Base-by-base conservation (phyloP, 2,329 filamentous ascomycete species). In the Coniochaeta ligniaria region DNA sequence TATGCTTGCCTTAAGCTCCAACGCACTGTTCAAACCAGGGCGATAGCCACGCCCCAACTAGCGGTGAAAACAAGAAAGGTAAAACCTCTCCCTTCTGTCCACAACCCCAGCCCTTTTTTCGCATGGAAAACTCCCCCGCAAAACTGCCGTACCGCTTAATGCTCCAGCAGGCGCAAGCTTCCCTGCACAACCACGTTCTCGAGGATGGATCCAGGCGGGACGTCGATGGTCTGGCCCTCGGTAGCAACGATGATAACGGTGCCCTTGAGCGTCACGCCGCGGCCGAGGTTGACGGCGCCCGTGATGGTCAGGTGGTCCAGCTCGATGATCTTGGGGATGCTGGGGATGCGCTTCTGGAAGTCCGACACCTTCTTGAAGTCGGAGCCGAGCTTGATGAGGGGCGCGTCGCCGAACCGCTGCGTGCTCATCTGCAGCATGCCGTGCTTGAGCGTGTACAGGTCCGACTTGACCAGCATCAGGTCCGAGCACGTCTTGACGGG, bases 321-420 rank as follows among this genome's bases (percentile, higher is more conserved):
- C 81, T 96, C 91, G 67, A 95, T 86, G 69, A 96, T 93, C 84
- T 91, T 93, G 72, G 91, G 91, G 70, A 96, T 96, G 65, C 88
- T 92, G 12, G 89, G 83, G 68, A 96, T 93, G 73, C 89, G 89
- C 78, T 91, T 88, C 80, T 92, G 89, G 84, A 96, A 96, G 81
- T 92, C 95, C 1, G 94, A 98, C 43, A 99, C 95, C 88, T 99
- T 99, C 90, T 99, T 99, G 87, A 99, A 99, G 84, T 99, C 95
- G 72, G 87, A 88, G 70, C 95, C 95, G 60, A 99, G 90, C 89
- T 99, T 99, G 85, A 99, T 99, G 68, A 99, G 85, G 61, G 95
- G 95, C 57, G 95, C 94, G 68, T 95, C 93, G 67, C 95, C 95
- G 77, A 99, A 98, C 68, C 95, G 92, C 82, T 88, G 93, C 67